Percentiles rank a stretch among this genome's conserved stretches.
phyloP scores from a whole-genome alignment of 768 basidiomycete genomes.

The Pulveroboletus sp. region DNA sequence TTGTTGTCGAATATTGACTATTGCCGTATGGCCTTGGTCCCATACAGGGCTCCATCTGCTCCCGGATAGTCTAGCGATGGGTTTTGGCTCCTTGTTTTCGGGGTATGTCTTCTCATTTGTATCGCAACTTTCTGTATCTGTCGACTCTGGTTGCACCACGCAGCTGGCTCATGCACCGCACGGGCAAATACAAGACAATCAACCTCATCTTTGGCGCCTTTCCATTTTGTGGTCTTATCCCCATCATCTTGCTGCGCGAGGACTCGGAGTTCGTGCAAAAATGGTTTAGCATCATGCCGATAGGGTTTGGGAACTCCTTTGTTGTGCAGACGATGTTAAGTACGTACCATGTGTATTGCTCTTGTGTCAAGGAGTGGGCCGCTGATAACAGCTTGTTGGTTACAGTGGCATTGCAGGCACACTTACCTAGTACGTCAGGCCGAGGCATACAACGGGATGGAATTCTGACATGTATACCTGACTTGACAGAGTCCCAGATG shows the following conservation, averaged over 20 bases:
- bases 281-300: conserved; percentile 16
- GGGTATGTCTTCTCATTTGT: too few species aligned
- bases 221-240: conserved; percentile 9
- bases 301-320: conserved; percentile 16
- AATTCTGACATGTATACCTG: too few species aligned
- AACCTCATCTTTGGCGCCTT: conserved; percentile 11
- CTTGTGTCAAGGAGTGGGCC: too few species aligned
- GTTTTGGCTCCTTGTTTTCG: conserved; percentile 7
- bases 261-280: conserved; percentile 4
- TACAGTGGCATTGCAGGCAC: conserved; percentile 14
- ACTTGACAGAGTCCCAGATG: conserved; percentile 3
- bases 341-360: too few species aligned
- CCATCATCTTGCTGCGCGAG: conserved; percentile 8
- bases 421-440: conserved; percentile 8
- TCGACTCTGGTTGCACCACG: too few species aligned
- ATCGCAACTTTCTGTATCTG: too few species aligned
- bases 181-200: conserved; percentile 9
- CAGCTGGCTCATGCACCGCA: conserved; percentile 10
- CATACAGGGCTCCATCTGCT: conserved; percentile 11
- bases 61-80: conserved; percentile 13
- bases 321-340: conserved; percentile 11
- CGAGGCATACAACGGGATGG: too few species aligned
- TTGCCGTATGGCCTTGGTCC: neutral
- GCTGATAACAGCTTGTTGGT: too few species aligned
- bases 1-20: too few species aligned